phyloP scores from a whole-genome alignment of 352 stramenopile species.

The Globisporangium irregulare region DNA sequence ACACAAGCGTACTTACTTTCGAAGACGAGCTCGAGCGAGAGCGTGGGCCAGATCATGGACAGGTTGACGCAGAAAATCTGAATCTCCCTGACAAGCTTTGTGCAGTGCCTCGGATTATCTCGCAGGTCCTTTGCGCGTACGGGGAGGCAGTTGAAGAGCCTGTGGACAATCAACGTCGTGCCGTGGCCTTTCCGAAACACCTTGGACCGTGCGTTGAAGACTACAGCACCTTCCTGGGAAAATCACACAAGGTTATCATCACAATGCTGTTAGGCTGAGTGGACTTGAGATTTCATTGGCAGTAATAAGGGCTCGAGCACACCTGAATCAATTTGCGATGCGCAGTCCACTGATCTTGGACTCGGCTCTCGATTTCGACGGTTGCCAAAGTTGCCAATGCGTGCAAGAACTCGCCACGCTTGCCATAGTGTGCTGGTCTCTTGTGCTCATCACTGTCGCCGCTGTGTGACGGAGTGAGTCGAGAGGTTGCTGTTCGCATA shows the following conservation, averaged over 20 bases:
- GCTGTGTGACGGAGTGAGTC: neutral
- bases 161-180: conserved; percentile 42
- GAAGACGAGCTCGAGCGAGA: conserved; percentile 58
- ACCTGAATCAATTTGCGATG: conserved; percentile 73
- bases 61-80: conserved; percentile 48
- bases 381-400: conserved; percentile 37
- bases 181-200: conserved; percentile 34
- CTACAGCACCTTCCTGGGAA: conserved; percentile 40
- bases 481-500: conserved; percentile 35
- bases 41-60: conserved; percentile 70
- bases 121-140: conserved; percentile 47
- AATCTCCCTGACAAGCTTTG: conserved; percentile 37
- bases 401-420: conserved; percentile 49
- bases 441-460: neutral
- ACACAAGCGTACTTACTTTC: conserved; percentile 22
- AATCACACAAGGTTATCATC: neutral
- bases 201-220: conserved; percentile 56
- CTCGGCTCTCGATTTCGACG: conserved; percentile 67
- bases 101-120: conserved; percentile 30
- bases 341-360: conserved; percentile 48
- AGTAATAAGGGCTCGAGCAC: neutral
- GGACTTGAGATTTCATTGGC: neutral
- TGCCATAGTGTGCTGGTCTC: conserved; percentile 30
- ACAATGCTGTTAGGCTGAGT: neutral
- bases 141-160: conserved; percentile 64